Percentiles rank a stretch among this genome's conserved stretches.
These are phyloP conservation scores for Exsudoporus floridanus DNA, from an alignment of 1,284 basidiomycete genomes.

Conservation along the genomic window DNA sequence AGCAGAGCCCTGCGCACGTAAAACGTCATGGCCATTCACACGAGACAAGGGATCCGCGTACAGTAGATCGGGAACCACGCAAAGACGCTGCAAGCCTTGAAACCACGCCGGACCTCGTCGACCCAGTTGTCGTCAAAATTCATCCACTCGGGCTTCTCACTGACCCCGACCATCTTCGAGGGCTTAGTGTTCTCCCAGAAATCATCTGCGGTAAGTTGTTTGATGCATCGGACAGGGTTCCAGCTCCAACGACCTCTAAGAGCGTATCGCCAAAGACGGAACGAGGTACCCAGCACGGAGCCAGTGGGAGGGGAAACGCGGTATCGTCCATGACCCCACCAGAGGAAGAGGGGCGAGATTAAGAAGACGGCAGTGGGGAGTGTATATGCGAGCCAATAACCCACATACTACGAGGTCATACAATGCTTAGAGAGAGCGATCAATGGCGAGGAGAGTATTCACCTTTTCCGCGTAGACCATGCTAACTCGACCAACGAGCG, in stretches of 20 bases:
- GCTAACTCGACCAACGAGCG: constrained; percentile 65
- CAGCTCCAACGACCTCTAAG: constrained; percentile 55
- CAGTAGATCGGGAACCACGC: constrained; percentile 74
- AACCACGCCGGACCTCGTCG: constrained; percentile 77
- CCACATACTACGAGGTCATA: constrained; percentile 49
- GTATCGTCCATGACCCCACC: constrained; percentile 66
- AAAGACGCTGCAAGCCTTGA: constrained; percentile 87
- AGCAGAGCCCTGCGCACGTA: constrained; percentile 58
- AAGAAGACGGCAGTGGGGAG: constrained; percentile 70
- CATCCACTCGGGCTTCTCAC: constrained; percentile 62
- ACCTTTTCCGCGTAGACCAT: constrained; percentile 78
- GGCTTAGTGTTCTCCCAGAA: constrained; percentile 86
- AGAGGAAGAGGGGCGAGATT: constrained; percentile 72
- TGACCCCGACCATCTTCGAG: constrained; percentile 40
- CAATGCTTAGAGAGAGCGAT: not conserved
- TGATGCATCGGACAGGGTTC: constrained; percentile 52
- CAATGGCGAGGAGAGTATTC: not conserved
- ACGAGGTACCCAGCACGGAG: constrained; percentile 62
- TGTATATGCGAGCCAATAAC: constrained; percentile 69
- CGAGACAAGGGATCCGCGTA: constrained; percentile 33
- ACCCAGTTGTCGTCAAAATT: constrained; percentile 78
- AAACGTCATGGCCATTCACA: constrained; percentile 2
- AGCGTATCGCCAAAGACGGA: constrained; percentile 53
- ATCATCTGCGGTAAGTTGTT: constrained; percentile 54
- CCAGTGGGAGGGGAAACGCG: constrained; percentile 68